Base-by-base conservation (phyloP, 306 rosid genomes). In the Hylodesmum podocarpum region DNA sequence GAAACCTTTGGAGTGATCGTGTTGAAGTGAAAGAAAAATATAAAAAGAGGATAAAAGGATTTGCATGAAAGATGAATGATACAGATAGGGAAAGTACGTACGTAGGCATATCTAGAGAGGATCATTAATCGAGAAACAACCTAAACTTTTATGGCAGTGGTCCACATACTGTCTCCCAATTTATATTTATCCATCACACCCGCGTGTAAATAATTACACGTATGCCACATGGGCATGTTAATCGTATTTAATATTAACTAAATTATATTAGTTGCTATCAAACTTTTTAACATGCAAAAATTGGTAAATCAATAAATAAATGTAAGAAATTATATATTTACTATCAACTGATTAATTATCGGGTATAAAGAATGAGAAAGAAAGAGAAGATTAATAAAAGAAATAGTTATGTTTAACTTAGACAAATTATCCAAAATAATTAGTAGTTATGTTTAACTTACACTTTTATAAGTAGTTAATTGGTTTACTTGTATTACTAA, bases 101-200 rank as follows among this genome's bases (percentile, higher is more conserved):
- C 55, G 62, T 59, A 47, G 40, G 59, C 47, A 75, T 10, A 57
- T 59, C 43, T 41, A 36, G 71, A 49, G 8, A 33, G 31, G 34
- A 53, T 83, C 80, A 74, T 27, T 41, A 82, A 65, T 75, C 21
- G 33, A 58, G 39, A 46, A 57, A 57, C 80, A 57, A 65, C 69
- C 54, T 18, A 46, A 37, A 66, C 76, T 73, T 83, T 69, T 70
- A 75, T 53, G 62, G 77, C 33, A 24, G 82, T 57, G 82, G 86
- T 76, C 82, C 81, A 51, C 25, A 16, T 43, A 15, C 7, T 73
- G 70, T 66, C 64, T 46, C 34, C 43, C 44, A 54, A 16, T 54
- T 61, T 58, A 51, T 58, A 41, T 58, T 78, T 80, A 66, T 66
- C 64, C 44, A 28, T 36, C 64, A 24, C 8, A 71, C 61, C 83